Base-by-base conservation (phyloP, 805 yeast genomes). In the Blastobotrys robertii region DNA sequence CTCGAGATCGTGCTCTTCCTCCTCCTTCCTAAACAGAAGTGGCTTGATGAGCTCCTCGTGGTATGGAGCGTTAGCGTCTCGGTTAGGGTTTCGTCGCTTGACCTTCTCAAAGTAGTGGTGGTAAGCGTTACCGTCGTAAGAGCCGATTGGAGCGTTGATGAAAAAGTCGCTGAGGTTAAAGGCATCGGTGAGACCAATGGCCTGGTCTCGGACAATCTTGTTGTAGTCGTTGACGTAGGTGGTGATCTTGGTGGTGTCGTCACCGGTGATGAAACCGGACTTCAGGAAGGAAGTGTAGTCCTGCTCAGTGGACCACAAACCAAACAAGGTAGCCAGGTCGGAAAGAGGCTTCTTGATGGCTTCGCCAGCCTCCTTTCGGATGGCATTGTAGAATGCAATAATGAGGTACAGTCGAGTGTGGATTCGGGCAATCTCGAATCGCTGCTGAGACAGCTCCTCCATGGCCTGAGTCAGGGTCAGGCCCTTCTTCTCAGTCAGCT, bases 121-220 rank as follows among this genome's bases (percentile, higher is more conserved):
- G 66, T 86, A 87, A 44, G 85, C 79, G 59, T 87, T 81, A 46
- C 96, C 96, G 53, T 83, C 78, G 63, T 73, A 80, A 45, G 69
- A 72, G 38, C 96, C 96, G 44, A 87, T 73, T 4, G 92, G 79
- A 0, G 95, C 79, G 61, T 86, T 84, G 57, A 87, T 72, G 66
- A 81, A 74, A 58, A 72, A 81, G 64, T 87, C 95, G 34, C 85
- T 77, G 49, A 82, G 72, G 63, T 81, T 77, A 70, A 87, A 87
- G 1, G 92, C 73, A 63, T 87, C 96, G 4, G 94, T 83, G 54
- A 84, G 69, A 1, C 83, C 81, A 60, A 85, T 76, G 43, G 81
- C 82, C 54, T 81, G 76, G 29, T 76, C 74, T 61, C 95, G 70
- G 34, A 81, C 59, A 16, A 64, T 65, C 22, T 67, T 61, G 49